Evolutionary conservation across 805 yeast species (phyloP).

Genomic region (Teunomyces stri): DNA sequence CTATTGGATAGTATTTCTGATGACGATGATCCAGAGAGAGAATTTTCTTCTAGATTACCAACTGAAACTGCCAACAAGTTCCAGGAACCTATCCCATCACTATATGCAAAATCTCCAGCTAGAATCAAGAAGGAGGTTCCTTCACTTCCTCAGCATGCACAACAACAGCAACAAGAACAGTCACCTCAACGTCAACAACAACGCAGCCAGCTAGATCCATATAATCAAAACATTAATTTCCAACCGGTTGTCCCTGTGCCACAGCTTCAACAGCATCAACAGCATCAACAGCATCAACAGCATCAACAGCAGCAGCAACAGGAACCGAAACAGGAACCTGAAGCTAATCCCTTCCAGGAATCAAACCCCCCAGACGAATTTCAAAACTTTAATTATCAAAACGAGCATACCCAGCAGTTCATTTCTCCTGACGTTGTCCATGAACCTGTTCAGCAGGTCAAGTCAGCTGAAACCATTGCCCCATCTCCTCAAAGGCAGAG

Average conservation of each 20-base stretch:
- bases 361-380: constrained; percentile 10
- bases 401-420: constrained; percentile 16
- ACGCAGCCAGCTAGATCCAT: constrained; percentile 11
- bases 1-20: constrained; percentile 9
- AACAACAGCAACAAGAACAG: constrained; percentile 14
- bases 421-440: constrained; percentile 11
- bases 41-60: constrained; percentile 24
- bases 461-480: not conserved
- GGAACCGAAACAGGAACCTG: constrained; percentile 1
- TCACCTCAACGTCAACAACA: constrained; percentile 14
- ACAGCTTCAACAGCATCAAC: not conserved
- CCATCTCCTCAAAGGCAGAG: constrained; percentile 24
- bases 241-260: constrained; percentile 1
- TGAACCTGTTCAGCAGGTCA: constrained; percentile 1
- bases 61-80: constrained; percentile 24
- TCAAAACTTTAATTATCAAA: constrained; percentile 28
- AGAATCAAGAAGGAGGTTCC: constrained; percentile 5
- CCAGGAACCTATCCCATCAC: constrained; percentile 29
- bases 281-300: not conserved
- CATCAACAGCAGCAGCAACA: too few species aligned
- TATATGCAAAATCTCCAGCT: constrained; percentile 15
- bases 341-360: constrained; percentile 5
- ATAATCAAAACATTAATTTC: constrained; percentile 7
- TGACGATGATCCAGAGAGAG: constrained; percentile 22
- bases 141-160: not conserved